Base-by-base conservation (phyloP, 306 rosid genomes). In the Cicer pinnatifidum region DNA sequence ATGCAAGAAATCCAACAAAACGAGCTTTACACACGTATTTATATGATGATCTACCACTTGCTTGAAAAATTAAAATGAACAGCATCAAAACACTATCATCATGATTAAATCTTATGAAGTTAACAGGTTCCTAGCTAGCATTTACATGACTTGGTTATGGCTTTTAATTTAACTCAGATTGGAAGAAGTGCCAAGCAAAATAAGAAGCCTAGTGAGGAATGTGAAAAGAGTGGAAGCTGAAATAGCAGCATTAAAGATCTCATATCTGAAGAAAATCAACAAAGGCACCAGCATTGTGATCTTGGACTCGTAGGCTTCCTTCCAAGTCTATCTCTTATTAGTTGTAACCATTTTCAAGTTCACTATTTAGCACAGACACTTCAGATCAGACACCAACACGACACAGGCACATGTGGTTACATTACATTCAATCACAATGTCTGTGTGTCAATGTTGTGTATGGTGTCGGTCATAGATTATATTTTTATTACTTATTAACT, bases 221-320 rank as follows among this genome's bases (percentile, higher is more conserved):
- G 86, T 35, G 43, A 91, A 91, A 92, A 91, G 86, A 81, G 85
- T 90, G 61, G 97, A 95, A 88, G 97, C 96, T 35, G 99, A 91
- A 80, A 82, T 95, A 69, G 90, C 88, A 5, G 99, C 97, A 13
- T 46, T 91, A 75, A 91, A 95, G 84, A 90, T 90, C 69, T 84
- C 97, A 40, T 91, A 75, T 65, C 91, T 94, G 72, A 94, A 94
- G 88, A 88, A 73, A 86, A 82, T 91, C 45, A 91, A 85, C 89
- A 88, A 82, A 84, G 92, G 97, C 86, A 58, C 86, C 80, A 84
- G 76, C 54, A 40, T 91, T 9, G 90, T 90, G 79, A 87, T 95
- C 81, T 20, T 95, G 82, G 98, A 88, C 85, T 85, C 98, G 97
- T 93, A 59, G 11, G 94, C 84, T 77, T 50, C 83, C 58, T 67